phyloP scores from a whole-genome alignment of 148 eudicot genomes.

The Silene latifolia region DNA sequence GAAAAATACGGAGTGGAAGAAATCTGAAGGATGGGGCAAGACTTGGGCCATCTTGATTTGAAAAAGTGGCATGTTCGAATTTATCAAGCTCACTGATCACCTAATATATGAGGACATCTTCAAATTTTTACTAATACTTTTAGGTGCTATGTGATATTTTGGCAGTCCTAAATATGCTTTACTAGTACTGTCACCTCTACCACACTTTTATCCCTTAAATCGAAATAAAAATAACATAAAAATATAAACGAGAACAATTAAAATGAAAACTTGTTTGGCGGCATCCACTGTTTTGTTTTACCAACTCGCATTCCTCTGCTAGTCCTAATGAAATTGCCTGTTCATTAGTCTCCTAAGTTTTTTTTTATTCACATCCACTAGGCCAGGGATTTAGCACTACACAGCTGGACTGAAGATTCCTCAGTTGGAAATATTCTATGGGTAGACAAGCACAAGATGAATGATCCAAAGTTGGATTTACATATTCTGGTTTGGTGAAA shows the following conservation, averaged over 20 bases:
- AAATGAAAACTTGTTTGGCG: neutral
- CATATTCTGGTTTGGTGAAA: neutral
- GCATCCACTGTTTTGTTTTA: neutral
- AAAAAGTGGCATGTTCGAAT: neutral
- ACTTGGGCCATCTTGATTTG: neutral
- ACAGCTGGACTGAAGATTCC: neutral
- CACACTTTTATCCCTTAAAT: neutral
- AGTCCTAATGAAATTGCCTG: neutral
- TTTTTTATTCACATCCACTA: neutral
- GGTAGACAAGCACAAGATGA: neutral
- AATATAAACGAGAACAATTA: neutral
- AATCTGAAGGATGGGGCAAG: neutral
- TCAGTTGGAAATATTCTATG: neutral
- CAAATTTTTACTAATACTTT: neutral
- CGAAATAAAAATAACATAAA: neutral
- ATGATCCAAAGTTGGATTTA: neutral
- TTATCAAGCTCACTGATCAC: neutral
- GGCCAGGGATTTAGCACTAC: neutral
- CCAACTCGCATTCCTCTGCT: neutral
- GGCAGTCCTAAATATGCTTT: neutral
- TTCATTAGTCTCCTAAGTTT: neutral
- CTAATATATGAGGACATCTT: neutral
- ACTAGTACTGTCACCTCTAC: neutral
- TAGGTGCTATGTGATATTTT: constrained; percentile 1
- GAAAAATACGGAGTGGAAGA: no score